Base-by-base conservation (phyloP, 129 eudicot genomes). In the Tagetes patula region DNA sequence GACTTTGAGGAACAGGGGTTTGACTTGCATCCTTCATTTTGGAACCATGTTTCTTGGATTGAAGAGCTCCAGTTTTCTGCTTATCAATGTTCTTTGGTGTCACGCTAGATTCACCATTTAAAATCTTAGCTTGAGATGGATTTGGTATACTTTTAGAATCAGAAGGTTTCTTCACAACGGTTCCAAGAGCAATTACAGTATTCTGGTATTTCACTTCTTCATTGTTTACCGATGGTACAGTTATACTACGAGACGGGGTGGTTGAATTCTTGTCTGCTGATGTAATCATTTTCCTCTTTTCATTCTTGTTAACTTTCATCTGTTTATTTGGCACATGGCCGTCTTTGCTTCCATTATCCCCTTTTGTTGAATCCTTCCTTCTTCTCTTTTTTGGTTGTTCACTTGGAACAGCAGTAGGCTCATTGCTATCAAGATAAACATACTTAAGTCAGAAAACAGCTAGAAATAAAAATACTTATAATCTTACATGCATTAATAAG, bases 351-450 rank as follows among this genome's bases (percentile, higher is more conserved):
- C 79, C 89, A 65, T 67, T 80, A 45, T 36, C 78, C 65, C 74
- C 88, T 79, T 91, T 88, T 61, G 82, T 71, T 67, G 82, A 52
- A 80, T 88, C 99, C 83, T 95, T 95, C 59, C 96, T 83, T 77
- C 95, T 91, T 78, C 97, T 89, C 76, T 95, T 95, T 83, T 86
- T 90, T 11, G 87, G 96, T 77, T 95, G 97, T 82, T 90, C 94
- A 33, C 53, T 78, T 62, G 84, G 79, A 73, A 83, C 56, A 75
- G 46, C 61, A 69, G 76, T 64, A 46, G 95, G 87, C 71, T 95
- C 99, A 32, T 84, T 88, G 73, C 82, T 79, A 78, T 76, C 30
- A 62, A 60, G 59, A 73, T 27, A 74, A 69, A 82, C 64, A 60
- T 50, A 75, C n/a, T 73, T 3, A 71, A 74, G 33, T 70, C 70